Evolutionary conservation across 805 yeast species (phyloP).

Genomic region (Yamadazyma paraphyllophila): DNA sequence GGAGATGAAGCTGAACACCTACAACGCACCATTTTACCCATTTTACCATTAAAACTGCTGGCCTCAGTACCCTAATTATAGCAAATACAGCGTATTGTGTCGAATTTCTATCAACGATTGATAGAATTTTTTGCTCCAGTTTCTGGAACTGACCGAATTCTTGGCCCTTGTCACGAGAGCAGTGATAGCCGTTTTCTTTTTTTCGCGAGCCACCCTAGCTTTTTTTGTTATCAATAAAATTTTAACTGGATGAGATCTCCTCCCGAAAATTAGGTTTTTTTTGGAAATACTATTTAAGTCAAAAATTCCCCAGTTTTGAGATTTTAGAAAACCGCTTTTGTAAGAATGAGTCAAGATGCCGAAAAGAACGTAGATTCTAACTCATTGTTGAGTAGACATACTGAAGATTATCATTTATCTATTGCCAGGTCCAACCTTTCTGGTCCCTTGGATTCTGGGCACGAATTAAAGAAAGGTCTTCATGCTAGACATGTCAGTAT

Average conservation of each 20-base stretch:
- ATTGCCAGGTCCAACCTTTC: conserved; percentile 46
- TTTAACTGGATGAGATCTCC: conserved; percentile 4
- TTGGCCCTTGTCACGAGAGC: neutral
- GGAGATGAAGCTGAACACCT: neutral
- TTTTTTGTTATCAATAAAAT: conserved; percentile 3
- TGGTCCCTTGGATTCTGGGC: conserved; percentile 37
- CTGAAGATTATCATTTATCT: conserved; percentile 48
- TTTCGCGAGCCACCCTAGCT: neutral
- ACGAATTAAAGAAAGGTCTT: conserved; percentile 42
- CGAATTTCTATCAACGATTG: too few relatives aligned
- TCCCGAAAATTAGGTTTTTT: neutral
- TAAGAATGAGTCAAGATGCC: conserved; percentile 3
- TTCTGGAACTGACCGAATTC: neutral
- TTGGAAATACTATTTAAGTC: neutral
- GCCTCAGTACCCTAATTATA: too few relatives aligned
- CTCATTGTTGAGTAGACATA: conserved; percentile 39
- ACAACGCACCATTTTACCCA: neutral
- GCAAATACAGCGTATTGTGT: too few relatives aligned
- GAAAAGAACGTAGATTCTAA: conserved; percentile 19
- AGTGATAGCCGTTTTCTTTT: conserved; percentile 1
- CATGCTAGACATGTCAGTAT: conserved; percentile 63
- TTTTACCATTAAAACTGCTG: too few relatives aligned
- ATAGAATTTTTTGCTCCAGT: too few relatives aligned
- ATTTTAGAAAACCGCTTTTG: neutral
- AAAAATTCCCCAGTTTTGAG: neutral